Evolutionary conservation across 257 asterid genomes (phyloP).

Genomic region (Henckelia pumila): DNA sequence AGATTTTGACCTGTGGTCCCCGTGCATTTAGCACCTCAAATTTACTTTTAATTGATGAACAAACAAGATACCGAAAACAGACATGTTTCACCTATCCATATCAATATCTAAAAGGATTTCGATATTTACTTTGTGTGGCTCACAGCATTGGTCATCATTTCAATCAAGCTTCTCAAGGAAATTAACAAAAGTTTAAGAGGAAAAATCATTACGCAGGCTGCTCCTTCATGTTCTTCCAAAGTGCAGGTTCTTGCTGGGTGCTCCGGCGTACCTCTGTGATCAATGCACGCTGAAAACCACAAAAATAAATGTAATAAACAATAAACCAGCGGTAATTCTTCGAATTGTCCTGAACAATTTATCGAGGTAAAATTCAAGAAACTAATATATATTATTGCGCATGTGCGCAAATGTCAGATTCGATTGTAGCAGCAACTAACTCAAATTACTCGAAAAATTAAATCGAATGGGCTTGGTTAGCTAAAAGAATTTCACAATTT

Average conservation of each 20-base stretch:
- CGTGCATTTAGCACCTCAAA: background rate
- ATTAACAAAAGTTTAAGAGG: background rate
- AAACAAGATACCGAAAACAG: background rate
- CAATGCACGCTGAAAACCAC: conserved; percentile 69
- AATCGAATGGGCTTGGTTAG: background rate
- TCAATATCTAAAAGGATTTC: background rate
- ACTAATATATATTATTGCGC: background rate
- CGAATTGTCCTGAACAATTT: background rate
- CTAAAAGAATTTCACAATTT: background rate
- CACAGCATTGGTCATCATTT: background rate
- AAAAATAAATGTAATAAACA: background rate
- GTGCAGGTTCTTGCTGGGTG: conserved; percentile 93
- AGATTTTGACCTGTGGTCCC: background rate
- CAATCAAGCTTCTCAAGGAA: background rate
- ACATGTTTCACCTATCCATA: background rate
- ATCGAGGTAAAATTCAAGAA: background rate
- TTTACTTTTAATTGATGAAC: background rate
- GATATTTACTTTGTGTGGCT: background rate
- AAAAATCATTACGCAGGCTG: conserved; percentile 52
- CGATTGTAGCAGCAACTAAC: background rate
- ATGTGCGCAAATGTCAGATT: background rate
- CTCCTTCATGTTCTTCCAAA: conserved; percentile 59
- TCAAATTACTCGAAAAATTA: background rate
- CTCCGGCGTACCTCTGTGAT: conserved; percentile 92
- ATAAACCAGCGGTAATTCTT: background rate